Percentiles rank a stretch among this genome's conserved stretches.
Evolutionary conservation across 139 green algal genomes (phyloP).

Genomic region (Dunaliella sp.): DNA sequence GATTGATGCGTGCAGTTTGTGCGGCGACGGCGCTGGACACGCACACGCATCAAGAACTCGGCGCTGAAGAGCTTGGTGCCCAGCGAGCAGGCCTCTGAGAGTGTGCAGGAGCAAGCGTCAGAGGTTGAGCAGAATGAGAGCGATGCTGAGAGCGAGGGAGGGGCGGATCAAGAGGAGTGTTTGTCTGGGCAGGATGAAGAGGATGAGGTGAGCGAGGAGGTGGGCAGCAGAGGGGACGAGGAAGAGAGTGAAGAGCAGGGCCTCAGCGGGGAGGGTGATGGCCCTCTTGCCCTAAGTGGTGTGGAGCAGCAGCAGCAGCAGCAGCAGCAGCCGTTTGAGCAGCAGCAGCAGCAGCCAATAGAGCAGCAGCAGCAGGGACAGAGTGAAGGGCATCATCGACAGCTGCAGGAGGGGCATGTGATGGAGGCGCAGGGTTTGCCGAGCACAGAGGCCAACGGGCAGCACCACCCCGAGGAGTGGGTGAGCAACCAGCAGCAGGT

Average conservation of each 20-base stretch:
- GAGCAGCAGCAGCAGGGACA: too few relatives aligned
- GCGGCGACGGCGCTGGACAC: constrained; percentile 26
- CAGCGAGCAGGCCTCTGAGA: background rate
- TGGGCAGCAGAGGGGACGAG: background rate
- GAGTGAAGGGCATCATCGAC: too few relatives aligned
- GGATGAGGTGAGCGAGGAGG: background rate
- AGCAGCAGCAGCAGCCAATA: too few relatives aligned
- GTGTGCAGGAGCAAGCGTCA: background rate
- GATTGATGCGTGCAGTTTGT: constrained; percentile 43
- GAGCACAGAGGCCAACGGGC: background rate
- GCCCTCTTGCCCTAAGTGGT: background rate
- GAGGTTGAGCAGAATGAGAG: background rate
- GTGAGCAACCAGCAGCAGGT: background rate
- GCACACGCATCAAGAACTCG: constrained; percentile 2
- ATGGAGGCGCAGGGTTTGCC: background rate
- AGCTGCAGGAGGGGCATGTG: too few relatives aligned
- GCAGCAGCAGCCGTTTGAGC: too few relatives aligned
- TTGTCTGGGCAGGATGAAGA: background rate
- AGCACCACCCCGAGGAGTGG: background rate
- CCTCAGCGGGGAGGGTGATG: background rate
- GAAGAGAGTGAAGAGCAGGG: background rate
- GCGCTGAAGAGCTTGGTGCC: background rate
- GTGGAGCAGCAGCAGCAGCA: background rate
- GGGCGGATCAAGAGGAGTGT: too few relatives aligned
- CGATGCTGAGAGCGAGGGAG: background rate